phyloP scores from a whole-genome alignment of 2,329 filamentous ascomycete species.

The Colletotrichum aenigma region DNA sequence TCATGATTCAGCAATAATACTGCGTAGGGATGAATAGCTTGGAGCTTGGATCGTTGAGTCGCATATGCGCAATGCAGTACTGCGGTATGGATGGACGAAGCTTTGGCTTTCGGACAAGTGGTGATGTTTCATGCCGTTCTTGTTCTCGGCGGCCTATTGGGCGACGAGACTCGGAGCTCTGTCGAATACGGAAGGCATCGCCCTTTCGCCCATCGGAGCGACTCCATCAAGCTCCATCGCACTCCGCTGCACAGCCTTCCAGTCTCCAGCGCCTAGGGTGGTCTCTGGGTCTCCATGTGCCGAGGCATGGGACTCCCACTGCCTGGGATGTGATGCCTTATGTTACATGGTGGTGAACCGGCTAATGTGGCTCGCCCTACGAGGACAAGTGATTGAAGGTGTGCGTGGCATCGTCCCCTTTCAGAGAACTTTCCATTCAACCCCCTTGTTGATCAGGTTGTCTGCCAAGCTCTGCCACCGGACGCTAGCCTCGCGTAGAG shows the following conservation, averaged over 20 bases:
- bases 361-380: not conserved
- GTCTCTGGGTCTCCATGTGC: not conserved
- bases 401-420: not conserved
- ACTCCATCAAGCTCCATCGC: slow-evolving; percentile 8
- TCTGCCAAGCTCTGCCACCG: not conserved
- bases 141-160: not conserved
- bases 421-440: not conserved
- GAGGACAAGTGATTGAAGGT: not conserved
- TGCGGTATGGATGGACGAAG: not conserved
- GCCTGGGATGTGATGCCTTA: not conserved
- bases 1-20: not conserved
- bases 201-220: slow-evolving; percentile 8
- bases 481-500: not conserved
- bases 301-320: not conserved
- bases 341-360: not conserved
- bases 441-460: not conserved
- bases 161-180: not conserved
- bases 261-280: not conserved
- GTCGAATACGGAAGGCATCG: slow-evolving; percentile 15
- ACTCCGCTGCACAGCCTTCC: slow-evolving; percentile 14
- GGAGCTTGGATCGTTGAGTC: not conserved
- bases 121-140: slow-evolving; percentile 9
- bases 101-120: slow-evolving; percentile 1
- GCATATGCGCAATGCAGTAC: not conserved
- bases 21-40: not conserved